phyloP scores from a whole-genome alignment of 2,329 filamentous ascomycete genomes.

The Diaporthe aspalathi region DNA sequence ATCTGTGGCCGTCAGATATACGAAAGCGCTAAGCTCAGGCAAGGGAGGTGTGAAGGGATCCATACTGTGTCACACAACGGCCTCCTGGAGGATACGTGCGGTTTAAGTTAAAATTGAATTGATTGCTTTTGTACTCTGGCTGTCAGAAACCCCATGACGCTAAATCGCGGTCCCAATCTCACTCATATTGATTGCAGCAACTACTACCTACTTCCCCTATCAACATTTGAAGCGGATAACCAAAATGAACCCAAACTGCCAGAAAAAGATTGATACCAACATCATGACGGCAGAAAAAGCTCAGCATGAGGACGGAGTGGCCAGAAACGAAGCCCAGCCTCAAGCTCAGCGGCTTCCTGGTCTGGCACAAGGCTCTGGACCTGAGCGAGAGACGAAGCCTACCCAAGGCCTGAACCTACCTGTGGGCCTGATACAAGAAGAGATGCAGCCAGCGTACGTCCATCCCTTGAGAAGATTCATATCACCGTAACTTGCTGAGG shows the following conservation, averaged over 20 bases:
- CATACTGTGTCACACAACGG: neutral
- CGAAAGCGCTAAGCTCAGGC: neutral
- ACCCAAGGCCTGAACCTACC: neutral
- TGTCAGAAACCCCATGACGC: neutral
- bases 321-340: neutral
- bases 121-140: neutral
- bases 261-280: neutral
- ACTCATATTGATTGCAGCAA: neutral
- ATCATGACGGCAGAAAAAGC: neutral
- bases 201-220: neutral
- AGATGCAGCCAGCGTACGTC: neutral
- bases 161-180: neutral
- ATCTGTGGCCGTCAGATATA: too few relatives aligned
- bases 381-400: neutral
- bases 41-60: neutral
- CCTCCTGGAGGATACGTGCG: neutral
- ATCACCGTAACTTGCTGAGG: neutral
- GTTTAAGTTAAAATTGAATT: neutral
- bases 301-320: neutral
- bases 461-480: neutral
- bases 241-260: neutral
- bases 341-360: neutral
- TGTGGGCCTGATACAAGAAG: slow-evolving; percentile 6
- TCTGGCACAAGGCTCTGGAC: neutral
- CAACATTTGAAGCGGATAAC: neutral